A percentile compares a stretch with the other conserved stretches of the same genome.
These are phyloP conservation scores for Austroboletus novae-zelandiae DNA, from an alignment of 1,284 basidiomycete species.

Conservation along the genomic window DNA sequence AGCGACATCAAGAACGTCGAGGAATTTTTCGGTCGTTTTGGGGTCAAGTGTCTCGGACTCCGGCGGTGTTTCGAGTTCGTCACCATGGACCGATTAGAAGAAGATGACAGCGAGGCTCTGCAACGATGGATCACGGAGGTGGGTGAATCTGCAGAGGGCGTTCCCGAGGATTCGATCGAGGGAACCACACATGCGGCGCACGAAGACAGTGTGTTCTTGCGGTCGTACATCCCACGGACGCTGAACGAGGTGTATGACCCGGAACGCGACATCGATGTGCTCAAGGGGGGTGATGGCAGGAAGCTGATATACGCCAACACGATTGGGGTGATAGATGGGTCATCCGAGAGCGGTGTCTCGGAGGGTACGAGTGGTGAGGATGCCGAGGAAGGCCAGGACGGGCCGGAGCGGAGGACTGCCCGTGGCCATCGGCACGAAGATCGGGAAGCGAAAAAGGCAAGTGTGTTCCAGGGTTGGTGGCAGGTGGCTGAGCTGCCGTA, in stretches of 20 bases:
- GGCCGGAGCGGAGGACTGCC: conserved; percentile 42
- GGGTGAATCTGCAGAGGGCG: conserved; percentile 20
- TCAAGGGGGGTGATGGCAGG: conserved; percentile 67
- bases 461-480: conserved; percentile 11
- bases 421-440: conserved; percentile 91
- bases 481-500: conserved; percentile 12
- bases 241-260: conserved; percentile 92
- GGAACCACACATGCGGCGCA: conserved; percentile 34
- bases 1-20: conserved; percentile 92
- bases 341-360: conserved; percentile 20
- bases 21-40: conserved; percentile 83
- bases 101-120: conserved; percentile 45
- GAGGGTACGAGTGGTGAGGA: conserved; percentile 25
- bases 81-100: conserved; percentile 54
- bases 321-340: conserved; percentile 66
- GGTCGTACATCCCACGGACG: conserved; percentile 89
- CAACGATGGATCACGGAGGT: conserved; percentile 50
- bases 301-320: conserved; percentile 84
- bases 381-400: conserved; percentile 33
- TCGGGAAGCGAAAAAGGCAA: conserved; percentile 86
- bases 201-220: conserved; percentile 86
- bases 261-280: conserved; percentile 80
- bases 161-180: conserved; percentile 13
- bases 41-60: conserved; percentile 78
- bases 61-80: conserved; percentile 88